Percentiles rank a stretch among this genome's conserved stretches.
These are phyloP conservation scores for Botryosphaeria dothidea DNA, from an alignment of 2,329 filamentous ascomycete genomes.

Conservation along the genomic window DNA sequence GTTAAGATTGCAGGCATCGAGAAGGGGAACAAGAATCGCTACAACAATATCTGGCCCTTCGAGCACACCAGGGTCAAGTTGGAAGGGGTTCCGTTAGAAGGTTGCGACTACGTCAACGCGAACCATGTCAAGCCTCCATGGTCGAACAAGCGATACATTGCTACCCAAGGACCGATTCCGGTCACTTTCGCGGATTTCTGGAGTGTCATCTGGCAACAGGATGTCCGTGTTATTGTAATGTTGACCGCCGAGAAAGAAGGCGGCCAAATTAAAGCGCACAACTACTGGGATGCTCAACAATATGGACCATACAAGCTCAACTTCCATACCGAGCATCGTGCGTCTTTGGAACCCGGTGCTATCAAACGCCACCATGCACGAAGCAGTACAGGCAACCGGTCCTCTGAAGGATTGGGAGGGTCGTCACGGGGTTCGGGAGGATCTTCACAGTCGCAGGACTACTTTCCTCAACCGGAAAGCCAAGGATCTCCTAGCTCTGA, in stretches of 20 bases:
- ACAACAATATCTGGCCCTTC: constrained; percentile 97
- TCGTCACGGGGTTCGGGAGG: constrained; percentile 23
- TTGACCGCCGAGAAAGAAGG: constrained; percentile 92
- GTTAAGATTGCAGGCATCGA: constrained; percentile 89
- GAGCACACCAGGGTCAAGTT: constrained; percentile 89
- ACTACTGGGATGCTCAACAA: constrained; percentile 81
- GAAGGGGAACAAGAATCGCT: constrained; percentile 91
- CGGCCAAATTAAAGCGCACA: constrained; percentile 90
- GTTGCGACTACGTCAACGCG: constrained; percentile 94
- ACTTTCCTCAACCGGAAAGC: constrained; percentile 18
- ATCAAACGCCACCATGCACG: constrained; percentile 46
- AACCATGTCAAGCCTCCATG: constrained; percentile 78
- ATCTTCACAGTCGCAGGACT: constrained; percentile 19
- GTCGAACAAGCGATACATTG: constrained; percentile 92
- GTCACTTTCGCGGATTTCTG: constrained; percentile 96
- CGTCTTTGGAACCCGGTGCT: constrained; percentile 67
- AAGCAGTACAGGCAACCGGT: constrained; percentile 25
- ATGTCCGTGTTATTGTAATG: constrained; percentile 93
- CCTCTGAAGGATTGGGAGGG: constrained; percentile 28
- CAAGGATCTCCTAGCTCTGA: constrained; percentile 48
- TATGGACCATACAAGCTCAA: constrained; percentile 79
- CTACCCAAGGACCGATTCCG: constrained; percentile 89
- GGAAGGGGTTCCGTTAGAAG: constrained; percentile 63
- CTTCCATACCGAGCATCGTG: constrained; percentile 76
- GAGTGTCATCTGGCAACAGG: constrained; percentile 96